Base-by-base conservation (phyloP, 441 rosid genomes). In the Eutrema salsugineum region DNA sequence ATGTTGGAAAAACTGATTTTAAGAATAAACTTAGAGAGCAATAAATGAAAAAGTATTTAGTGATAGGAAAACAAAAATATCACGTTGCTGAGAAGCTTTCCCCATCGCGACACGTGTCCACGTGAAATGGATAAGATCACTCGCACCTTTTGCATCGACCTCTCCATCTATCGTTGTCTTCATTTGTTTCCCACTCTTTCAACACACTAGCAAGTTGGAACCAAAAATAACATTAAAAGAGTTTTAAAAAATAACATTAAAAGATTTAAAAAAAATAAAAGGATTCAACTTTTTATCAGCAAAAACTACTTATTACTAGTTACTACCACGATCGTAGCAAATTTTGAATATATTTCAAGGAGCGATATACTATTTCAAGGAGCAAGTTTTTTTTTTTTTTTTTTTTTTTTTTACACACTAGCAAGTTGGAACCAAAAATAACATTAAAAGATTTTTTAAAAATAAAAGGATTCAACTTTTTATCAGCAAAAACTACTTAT, bases 71-170 rank as follows among this genome's bases (percentile, higher is more conserved):
- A 48, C 44, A 70, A 49, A 57, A 30, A 57, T 6, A 24, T 64
- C 62, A 56, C 49, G 66, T 49, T 42, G 66, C 27, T 14, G 63
- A 24, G 32, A 65, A 70, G 68, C 72, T 70, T 47, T 76, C 76
- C 79, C 79, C 38, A 7, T 2, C 12, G 5, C 30, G 72, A 65
- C 79, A 76, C 79, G 79, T 70, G 79, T 70, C 68, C 71, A 57
- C 12, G 63, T 15, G 67, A 70, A 20, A 64, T 70, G 72, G 79
- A 76, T 76, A 70, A 76, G 79, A 63, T 70, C 50, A 70, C 15
- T 56, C 22, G 30, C 6, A 14, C 39, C 54, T 49, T 76, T 76
- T 55, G 35, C 46, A 40, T 58, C 54, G 20, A 46, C 66, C 71
- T 55, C 66, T 53, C 11, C 66, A 70, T 57, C 71, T 35, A 42